Base-by-base conservation (phyloP, 2,329 filamentous ascomycete species). In the Macroventuria anomochaeta region DNA sequence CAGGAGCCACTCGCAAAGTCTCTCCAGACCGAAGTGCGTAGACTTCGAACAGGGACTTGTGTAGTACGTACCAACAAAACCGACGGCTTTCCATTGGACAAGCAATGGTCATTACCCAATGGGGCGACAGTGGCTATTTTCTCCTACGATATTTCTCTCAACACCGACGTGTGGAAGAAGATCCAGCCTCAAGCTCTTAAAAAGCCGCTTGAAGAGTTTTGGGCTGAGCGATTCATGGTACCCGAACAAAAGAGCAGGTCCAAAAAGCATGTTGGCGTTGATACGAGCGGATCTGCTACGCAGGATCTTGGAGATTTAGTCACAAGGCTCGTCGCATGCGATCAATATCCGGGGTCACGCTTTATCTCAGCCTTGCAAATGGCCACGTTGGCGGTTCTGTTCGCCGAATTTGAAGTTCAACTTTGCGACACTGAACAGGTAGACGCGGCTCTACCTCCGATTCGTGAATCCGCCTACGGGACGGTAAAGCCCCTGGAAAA, bases 351-450 rank as follows among this genome's bases (percentile, higher is more conserved):
- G 1, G 65, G 63, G 5, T 50, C 40, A 8, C 46, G 54, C 7
- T 64, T 67, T 17, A 28, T 57, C 7, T 50, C 58, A 29, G 53
- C 58, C 7, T 46, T 70, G n/a, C 60, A 67, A 29, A 49, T 58
- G 18, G 62, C 61, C 1, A 68, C 68, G 7, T 33, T 70, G 4
- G 58, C 58, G 5, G 59, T 71, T 3, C 20, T 71, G 11, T 37
- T 67, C 10, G 57, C 41, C 8, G 65, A 68, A 25, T 72, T 67
- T 17, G 68, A 72, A 20, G 37, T 70, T 7, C 56, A 69, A 21
- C 32, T 70, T 4, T 68, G 62, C 21, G 68, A 71, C 34, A 26
- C 48, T 1, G 66, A 66, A 1, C 38, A 41, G 10, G 50, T 61
- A 4, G 66, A 68, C 8, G 47, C 42, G n/a, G 41, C 40, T 7